Conservation (phyloP, 768 basidiomycete species). For the Boletus insuetus region DNA sequence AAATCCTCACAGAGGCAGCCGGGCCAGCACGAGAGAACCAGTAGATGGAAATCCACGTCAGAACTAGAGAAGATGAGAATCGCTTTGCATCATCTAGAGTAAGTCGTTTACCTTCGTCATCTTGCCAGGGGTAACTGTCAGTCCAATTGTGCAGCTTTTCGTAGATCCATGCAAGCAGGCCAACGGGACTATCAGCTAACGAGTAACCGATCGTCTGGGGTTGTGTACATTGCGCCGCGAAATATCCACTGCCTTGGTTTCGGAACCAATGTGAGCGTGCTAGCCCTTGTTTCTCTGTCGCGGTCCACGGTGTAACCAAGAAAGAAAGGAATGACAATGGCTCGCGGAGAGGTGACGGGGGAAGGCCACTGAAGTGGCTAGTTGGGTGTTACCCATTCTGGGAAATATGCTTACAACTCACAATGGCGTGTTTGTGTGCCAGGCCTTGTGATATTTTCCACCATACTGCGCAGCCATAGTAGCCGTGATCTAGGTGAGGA, state of each 20-base stretch:
- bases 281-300: conserved; percentile 24
- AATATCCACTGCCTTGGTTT: conserved; percentile 30
- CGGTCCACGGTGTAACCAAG: conserved; percentile 26
- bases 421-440: conserved; percentile 50
- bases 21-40: conserved; percentile 61
- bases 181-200: conserved; percentile 55
- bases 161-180: conserved; percentile 50
- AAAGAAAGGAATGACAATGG: conserved; percentile 29
- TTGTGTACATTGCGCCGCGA: conserved; percentile 35
- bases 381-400: background rate
- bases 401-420: conserved; percentile 22
- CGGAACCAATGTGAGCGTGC: conserved; percentile 16
- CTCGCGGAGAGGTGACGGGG: conserved; percentile 27
- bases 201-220: conserved; percentile 53
- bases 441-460: conserved; percentile 45
- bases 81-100: background rate
- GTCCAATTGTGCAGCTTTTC: conserved; percentile 48
- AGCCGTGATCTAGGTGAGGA: conserved; percentile 32
- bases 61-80: conserved; percentile 34
- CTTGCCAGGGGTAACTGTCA: conserved; percentile 52
- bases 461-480: conserved; percentile 36
- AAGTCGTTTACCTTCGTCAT: conserved; percentile 47
- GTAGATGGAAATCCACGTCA: conserved; percentile 58
- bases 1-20: conserved; percentile 53
- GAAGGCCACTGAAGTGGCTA: conserved; percentile 14